Evolutionary conservation across 495 filamentous ascomycete genomes (phyloP), one percentile per base, ranked within the genome.

Genomic region (Filosporella fistucella): DNA sequence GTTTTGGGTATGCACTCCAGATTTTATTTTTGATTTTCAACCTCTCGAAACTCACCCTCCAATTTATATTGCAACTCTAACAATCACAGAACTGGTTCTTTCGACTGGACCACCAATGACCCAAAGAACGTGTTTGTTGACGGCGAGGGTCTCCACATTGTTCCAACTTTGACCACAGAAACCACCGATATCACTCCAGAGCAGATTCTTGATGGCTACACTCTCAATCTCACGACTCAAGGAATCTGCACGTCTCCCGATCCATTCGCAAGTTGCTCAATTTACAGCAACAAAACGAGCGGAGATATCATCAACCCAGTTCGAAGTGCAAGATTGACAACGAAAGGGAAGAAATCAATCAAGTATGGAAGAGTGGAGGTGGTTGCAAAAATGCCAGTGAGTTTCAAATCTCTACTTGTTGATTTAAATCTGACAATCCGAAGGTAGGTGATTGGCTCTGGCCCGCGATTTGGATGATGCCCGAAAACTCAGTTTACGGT

Each of bases 381-480:
- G 2, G 61, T 63, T 6, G 68, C 68, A 1, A 71, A 70, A 51
- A 57, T 70, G 43, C 66, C 68, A 1, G 49, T 38, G n/a, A 38
- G 35, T 38, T 58, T 47, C n/a, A n/a, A n/a, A n/a, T n/a, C n/a
- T n/a, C n/a, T 22, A 4, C 18, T 38, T 20, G 20, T 38, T 38
- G 17, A 13, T 20, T 38, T 22, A 4, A 11, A 16, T 20, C 35
- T 4, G 23, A 21, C 3, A 38, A 21, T 38, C 13, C 4, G 14
- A 3, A 22, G 17, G 35, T 4, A 22, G 68, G 68, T 18, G 58
- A 67, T 33, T 72, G 68, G 68, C 39, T 69, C 0, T 70, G 68
- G 66, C 65, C 68, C 10, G 66, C 68, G 9, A 70, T 70, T 22
- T 70, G 57, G 57, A 70, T 70, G 68, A 68, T 68, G 65, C 65